These are phyloP conservation scores for Backusella sp. DNA, from an alignment of 192 early-diverging fungal species.

Conservation along the genomic window DNA sequence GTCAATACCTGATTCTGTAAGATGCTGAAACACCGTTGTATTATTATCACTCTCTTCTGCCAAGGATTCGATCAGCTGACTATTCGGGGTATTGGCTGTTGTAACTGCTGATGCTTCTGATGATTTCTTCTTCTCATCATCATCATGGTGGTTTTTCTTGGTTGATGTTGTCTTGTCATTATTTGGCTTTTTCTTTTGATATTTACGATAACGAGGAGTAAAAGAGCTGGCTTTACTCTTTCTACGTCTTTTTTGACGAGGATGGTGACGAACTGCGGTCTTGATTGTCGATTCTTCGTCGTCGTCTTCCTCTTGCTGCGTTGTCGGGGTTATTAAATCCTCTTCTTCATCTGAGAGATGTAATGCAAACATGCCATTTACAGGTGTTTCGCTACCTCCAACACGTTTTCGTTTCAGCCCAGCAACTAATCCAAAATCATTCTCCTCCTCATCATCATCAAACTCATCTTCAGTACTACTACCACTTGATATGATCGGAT, in stretches of 20 bases:
- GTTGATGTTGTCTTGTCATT: background rate
- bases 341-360: background rate
- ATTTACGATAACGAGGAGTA: conserved; percentile 17
- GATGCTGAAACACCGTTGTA: conserved; percentile 62
- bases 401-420: conserved; percentile 5
- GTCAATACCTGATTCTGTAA: conserved; percentile 60
- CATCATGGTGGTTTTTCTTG: background rate
- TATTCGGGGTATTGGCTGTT: background rate
- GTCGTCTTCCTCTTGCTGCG: background rate
- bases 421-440: background rate
- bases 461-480: conserved; percentile 11
- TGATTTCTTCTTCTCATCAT: background rate
- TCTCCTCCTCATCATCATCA: background rate
- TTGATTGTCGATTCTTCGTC: background rate
- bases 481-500: background rate
- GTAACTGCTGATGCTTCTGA: background rate
- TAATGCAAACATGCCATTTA: conserved; percentile 1
- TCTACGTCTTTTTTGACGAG: conserved; percentile 8
- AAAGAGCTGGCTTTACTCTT: conserved; percentile 5
- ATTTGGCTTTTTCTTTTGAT: conserved; percentile 17
- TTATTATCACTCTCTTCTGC: conserved; percentile 20
- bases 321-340: background rate
- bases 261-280: background rate
- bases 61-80: conserved; percentile 6
- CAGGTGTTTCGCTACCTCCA: background rate